Evolutionary conservation across 768 basidiomycete genomes (phyloP), one percentile per base, ranked within the genome.

Genomic region (Pisolithus microcarpus): DNA sequence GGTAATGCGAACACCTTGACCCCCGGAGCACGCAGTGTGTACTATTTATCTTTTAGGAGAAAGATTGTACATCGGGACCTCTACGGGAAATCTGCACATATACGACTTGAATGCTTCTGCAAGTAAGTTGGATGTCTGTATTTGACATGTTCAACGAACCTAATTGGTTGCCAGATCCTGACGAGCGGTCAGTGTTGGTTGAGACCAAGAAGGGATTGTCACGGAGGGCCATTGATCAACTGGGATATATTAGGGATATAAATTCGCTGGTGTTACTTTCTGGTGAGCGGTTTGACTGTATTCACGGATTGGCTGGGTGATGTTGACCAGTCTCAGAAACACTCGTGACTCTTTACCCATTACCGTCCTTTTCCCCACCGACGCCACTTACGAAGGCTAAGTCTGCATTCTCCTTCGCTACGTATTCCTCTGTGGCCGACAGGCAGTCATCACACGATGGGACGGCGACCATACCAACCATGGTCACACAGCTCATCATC

Each of bases 211-310:
- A 83, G 59, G 72, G 67, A 11, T 63, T 91, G 31, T 74, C 80
- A 24, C 72, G 80, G 57, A 81, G 76, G 60, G 74, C 87, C 13
- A 87, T 99, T 39, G 95, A 98, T 50, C 91, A 94, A 62, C 72
- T 99, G 3, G 90, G 85, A 0, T 86, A 84, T 48, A 77, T 97
- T 56, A 84, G 84, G 55, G 88, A 91, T 58, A 78, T 89, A n/a
- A 85, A 91, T 59, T 87, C 89, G 4, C 72, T 99, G 21, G 83
- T 91, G 3, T 74, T 88, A 5, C 76, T 98, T 4, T 87, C 90
- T 23, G 94, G 94, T 91, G 61, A 18, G 50, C 52, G 76, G 58
- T 38, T 39, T 31, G 26, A 28, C 13, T 16, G 13, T 39, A 37
- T 5, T 6, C n/a, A 7, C 30, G n/a, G n/a, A 15, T 7, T 30